Base-by-base conservation (phyloP, 306 rosid genomes). In the Luffa acutangula region DNA sequence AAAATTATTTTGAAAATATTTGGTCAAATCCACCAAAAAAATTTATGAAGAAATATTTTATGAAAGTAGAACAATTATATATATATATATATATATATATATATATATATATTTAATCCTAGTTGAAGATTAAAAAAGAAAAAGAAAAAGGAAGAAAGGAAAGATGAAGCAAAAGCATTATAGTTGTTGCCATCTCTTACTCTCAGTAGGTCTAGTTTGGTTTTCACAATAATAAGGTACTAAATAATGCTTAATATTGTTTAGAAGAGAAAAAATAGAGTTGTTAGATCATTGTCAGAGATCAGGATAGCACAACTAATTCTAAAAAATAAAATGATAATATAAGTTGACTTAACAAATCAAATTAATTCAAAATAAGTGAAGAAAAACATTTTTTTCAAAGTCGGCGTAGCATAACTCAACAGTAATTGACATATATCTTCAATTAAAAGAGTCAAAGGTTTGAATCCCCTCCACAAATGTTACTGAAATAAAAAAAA, bases 151-250 rank as follows among this genome's bases (percentile, higher is more conserved):
- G 41, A 39, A n/a, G 4, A 4, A 5, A 0, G 56, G 53, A 5
- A 71, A 71, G 20, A 21, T 71, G 76, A 71, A 71, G 76, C 41
- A 71, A 71, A 41, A 71, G 76, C 76, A 43, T 73, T 48, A 20
- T 20, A 70, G 77, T 73, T 49, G 77, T 73, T 73, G 77, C 7
- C 59, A 33, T 48, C 39, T 73, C 77, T 73, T 34, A 21, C 39
- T 73, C 59, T 72, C 6, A 48, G 5, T 12, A 49, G 59, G 43
- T 73, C 10, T 73, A 70, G 45, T 70, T 42, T 45, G 76, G 76
- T 43, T 70, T 70, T 42, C 34, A 69, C 37, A 21, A 72, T 31
- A 6, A 25, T 25, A 71, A 21, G 41, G 41, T 71, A 46, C 18
- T 21, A 39, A 64, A 12, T 9, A 42, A 7, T 73, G 45, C 33